phyloP scores from a whole-genome alignment of 2,329 filamentous ascomycete species.

The Dactylellina parvicollis region DNA sequence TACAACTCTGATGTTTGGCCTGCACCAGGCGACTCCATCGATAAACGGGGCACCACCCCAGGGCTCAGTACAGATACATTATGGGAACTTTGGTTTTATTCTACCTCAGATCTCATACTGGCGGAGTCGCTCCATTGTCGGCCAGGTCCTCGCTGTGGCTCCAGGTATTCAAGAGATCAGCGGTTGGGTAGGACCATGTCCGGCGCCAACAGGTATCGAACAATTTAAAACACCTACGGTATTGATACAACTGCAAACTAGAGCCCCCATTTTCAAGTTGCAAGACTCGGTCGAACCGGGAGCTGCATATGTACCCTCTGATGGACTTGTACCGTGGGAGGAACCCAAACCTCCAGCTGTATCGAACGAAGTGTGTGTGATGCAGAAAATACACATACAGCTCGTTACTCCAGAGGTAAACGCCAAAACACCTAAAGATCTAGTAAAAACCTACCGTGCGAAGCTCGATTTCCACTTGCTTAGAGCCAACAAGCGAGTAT shows the following conservation, averaged over 20 bases:
- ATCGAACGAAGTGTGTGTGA: slow-evolving; percentile 8
- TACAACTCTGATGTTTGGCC: slow-evolving; percentile 43
- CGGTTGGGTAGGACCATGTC: slow-evolving; percentile 56
- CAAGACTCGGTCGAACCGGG: slow-evolving; percentile 7
- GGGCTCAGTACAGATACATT: too few species aligned
- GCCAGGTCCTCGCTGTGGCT: slow-evolving; percentile 54
- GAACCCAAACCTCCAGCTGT: slow-evolving; percentile 11
- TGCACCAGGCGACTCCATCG: slow-evolving; percentile 44
- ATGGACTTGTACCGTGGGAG: neutral
- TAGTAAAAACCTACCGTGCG: slow-evolving; percentile 38
- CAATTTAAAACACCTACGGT: slow-evolving; percentile 5
- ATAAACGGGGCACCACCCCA: neutral
- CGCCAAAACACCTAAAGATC: neutral
- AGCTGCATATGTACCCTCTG: neutral
- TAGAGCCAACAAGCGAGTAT: slow-evolving; percentile 5
- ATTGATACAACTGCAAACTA: slow-evolving; percentile 21
- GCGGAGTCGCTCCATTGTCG: slow-evolving; percentile 54
- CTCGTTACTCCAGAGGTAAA: neutral
- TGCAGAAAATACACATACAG: neutral
- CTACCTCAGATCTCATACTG: slow-evolving; percentile 54
- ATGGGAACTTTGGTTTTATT: slow-evolving; percentile 37
- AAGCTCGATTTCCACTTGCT: slow-evolving; percentile 42
- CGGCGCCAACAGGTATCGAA: slow-evolving; percentile 16
- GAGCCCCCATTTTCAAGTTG: slow-evolving; percentile 4
- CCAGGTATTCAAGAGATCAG: slow-evolving; percentile 28